Conservation (phyloP, 2,329 filamentous ascomycete species). For the Cucurbitaria berberidis region DNA sequence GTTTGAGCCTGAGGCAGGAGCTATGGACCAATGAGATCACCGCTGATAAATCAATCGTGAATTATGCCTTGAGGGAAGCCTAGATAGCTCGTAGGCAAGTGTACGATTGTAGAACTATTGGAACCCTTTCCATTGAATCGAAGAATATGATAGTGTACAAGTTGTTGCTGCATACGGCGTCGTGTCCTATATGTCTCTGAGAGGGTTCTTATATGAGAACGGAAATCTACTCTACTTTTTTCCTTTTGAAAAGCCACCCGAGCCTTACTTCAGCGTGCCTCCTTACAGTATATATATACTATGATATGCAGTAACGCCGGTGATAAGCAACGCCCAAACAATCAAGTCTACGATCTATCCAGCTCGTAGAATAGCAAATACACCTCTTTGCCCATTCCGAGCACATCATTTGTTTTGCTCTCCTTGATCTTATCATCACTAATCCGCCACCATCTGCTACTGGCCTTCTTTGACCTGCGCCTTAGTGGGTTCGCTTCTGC, state of each 20-base stretch:
- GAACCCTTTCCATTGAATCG: background rate
- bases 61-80: background rate
- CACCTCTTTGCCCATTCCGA: constrained; percentile 93
- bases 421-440: constrained; percentile 97
- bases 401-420: constrained; percentile 86
- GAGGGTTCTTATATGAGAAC: background rate
- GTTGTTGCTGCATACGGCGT: background rate
- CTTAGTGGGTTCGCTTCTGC: constrained; percentile 54
- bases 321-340: background rate
- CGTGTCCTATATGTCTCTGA: background rate
- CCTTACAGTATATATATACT: background rate
- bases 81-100: background rate
- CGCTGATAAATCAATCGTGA: constrained; percentile 26
- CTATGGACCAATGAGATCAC: constrained; percentile 23
- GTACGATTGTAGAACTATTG: background rate
- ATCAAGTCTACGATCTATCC: constrained; percentile 52
- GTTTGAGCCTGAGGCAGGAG: constrained; percentile 1
- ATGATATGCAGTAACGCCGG: background rate
- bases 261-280: background rate
- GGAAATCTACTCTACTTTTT: background rate
- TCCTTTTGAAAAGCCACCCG: background rate
- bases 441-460: constrained; percentile 94
- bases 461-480: constrained; percentile 64
- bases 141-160: background rate
- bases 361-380: constrained; percentile 97